Evolutionary conservation across 2,329 filamentous ascomycete species (phyloP).

Genomic region (Fusarium bactridioides): DNA sequence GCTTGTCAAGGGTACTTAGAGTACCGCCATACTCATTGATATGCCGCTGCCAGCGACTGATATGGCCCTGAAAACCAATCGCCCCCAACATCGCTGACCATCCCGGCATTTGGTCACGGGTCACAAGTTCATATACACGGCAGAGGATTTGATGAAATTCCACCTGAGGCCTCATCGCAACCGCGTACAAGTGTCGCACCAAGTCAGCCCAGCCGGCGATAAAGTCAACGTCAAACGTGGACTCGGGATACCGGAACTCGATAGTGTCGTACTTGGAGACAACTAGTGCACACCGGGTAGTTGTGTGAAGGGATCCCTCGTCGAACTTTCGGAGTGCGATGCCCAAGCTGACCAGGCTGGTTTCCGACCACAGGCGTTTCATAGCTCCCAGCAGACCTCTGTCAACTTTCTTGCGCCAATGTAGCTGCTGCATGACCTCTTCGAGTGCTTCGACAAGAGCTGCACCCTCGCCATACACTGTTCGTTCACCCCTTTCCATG

Average conservation of each 20-base stretch:
- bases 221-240: conserved; percentile 38
- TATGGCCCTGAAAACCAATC: conserved; percentile 21
- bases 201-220: conserved; percentile 39
- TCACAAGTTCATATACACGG: conserved; percentile 37
- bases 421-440: background rate
- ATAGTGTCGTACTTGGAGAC: conserved; percentile 37
- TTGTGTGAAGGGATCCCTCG: conserved; percentile 34
- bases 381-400: conserved; percentile 10
- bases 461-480: conserved; percentile 15
- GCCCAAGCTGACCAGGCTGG: conserved; percentile 9
- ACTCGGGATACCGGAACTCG: conserved; percentile 43
- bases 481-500: background rate
- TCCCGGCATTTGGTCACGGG: conserved; percentile 18
- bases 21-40: conserved; percentile 18
- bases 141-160: conserved; percentile 29
- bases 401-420: conserved; percentile 18
- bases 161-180: conserved; percentile 22
- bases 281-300: conserved; percentile 37
- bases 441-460: background rate
- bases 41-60: conserved; percentile 20
- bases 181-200: conserved; percentile 34
- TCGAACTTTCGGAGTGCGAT: conserved; percentile 34
- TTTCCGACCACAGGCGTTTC: conserved; percentile 29
- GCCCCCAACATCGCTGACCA: conserved; percentile 33
- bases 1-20: conserved; percentile 34